phyloP scores from a whole-genome alignment of 2,329 filamentous ascomycete species.

The Ophiostoma populinum region DNA sequence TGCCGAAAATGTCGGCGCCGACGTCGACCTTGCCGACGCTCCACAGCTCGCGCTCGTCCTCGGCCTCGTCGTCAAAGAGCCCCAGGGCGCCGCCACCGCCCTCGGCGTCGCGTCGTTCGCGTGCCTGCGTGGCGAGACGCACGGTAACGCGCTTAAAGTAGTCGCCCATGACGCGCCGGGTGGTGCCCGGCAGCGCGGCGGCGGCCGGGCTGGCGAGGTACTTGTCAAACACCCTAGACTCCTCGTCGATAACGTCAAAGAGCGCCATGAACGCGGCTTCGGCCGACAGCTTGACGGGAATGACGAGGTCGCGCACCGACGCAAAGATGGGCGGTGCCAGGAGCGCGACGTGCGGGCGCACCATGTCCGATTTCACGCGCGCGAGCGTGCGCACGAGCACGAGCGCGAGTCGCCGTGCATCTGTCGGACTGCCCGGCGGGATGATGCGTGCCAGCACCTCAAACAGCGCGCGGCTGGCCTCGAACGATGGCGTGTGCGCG shows the following conservation, averaged over 20 bases:
- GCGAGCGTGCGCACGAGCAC: constrained; percentile 78
- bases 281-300: constrained; percentile 87
- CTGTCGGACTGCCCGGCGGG: constrained; percentile 58
- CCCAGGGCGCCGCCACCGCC: constrained; percentile 76
- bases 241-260: constrained; percentile 79
- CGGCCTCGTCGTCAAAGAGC: constrained; percentile 73
- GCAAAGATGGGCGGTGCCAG: constrained; percentile 77
- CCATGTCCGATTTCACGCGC: constrained; percentile 60
- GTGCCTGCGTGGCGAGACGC: constrained; percentile 67
- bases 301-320: constrained; percentile 76
- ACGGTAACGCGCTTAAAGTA: constrained; percentile 77
- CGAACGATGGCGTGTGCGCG: constrained; percentile 50
- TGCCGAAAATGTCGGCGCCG: constrained; percentile 38
- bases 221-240: constrained; percentile 74
- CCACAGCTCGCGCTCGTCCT: constrained; percentile 93
- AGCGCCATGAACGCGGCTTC: constrained; percentile 87
- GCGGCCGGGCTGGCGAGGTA: constrained; percentile 56
- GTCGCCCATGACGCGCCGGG: constrained; percentile 67
- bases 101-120: constrained; percentile 81
- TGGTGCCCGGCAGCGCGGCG: constrained; percentile 47
- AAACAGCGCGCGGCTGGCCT: constrained; percentile 64
- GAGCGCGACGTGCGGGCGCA: constrained; percentile 62
- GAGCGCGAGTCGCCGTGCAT: constrained; percentile 71
- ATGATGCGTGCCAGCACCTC: constrained; percentile 60
- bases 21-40: constrained; percentile 82